Conservation (phyloP, 1,284 basidiomycete species). For the Heterobasidion occidentale region DNA sequence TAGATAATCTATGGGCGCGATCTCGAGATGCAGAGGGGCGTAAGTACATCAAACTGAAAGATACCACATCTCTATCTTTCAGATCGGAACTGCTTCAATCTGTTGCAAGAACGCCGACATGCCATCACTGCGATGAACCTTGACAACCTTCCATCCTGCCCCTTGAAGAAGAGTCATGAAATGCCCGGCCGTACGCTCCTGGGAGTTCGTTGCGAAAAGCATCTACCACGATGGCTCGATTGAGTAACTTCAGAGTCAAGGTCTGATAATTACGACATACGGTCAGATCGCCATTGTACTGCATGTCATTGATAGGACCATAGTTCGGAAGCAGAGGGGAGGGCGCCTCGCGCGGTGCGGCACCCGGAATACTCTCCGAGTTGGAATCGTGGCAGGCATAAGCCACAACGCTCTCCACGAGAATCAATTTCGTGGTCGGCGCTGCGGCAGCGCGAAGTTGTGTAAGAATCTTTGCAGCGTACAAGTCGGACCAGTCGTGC, state of each 20-base stretch:
- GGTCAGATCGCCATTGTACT: background rate
- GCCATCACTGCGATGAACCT: background rate
- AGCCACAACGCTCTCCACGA: conserved; percentile 16
- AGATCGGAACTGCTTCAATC: background rate
- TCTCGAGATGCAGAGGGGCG: too few species aligned
- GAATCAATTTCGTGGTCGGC: conserved; percentile 14
- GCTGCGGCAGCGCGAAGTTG: conserved; percentile 14
- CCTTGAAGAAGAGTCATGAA: background rate
- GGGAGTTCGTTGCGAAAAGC: background rate
- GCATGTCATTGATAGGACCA: background rate
- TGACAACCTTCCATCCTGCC: background rate
- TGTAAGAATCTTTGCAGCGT: conserved; percentile 14
- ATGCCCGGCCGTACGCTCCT: background rate
- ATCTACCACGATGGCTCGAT: background rate
- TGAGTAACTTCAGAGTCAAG: background rate
- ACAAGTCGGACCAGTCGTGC: conserved; percentile 19
- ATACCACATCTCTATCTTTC: too few species aligned
- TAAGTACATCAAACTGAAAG: too few species aligned
- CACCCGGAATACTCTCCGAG: background rate
- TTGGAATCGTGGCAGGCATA: conserved; percentile 10
- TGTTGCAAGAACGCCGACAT: background rate
- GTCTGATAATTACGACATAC: background rate
- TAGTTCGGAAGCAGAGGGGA: background rate
- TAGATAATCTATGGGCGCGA: too few species aligned
- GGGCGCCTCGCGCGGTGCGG: conserved; percentile 6